Evolutionary conservation across 2,329 filamentous ascomycete species (phyloP).

Genomic region (Hyphodiscus sp.): DNA sequence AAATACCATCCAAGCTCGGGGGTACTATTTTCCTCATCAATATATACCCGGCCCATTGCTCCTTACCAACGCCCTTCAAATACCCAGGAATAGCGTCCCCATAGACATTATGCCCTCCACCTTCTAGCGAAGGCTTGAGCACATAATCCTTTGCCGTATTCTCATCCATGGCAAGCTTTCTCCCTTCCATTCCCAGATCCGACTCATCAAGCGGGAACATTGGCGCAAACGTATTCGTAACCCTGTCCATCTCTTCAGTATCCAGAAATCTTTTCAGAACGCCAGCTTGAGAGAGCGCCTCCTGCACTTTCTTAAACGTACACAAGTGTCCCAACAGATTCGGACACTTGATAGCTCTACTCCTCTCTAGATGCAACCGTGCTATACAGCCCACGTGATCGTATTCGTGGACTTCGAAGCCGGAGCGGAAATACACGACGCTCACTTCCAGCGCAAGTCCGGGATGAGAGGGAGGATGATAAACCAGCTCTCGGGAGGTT

Average conservation of each 20-base stretch:
- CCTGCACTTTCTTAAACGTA: conserved; percentile 39
- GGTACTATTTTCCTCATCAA: conserved; percentile 37
- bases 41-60: conserved; percentile 31
- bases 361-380: conserved; percentile 33
- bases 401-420: conserved; percentile 37
- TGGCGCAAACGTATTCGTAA: conserved; percentile 33
- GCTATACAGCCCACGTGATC: conserved; percentile 24
- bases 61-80: conserved; percentile 22
- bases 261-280: conserved; percentile 31
- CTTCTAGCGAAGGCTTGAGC: conserved; percentile 39
- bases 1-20: conserved; percentile 26
- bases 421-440: conserved; percentile 38
- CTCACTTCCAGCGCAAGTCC: conserved; percentile 32
- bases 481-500: conserved; percentile 30
- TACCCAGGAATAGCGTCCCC: conserved; percentile 32
- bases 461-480: conserved; percentile 23
- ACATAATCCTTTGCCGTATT: conserved; percentile 28
- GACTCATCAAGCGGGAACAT: conserved; percentile 33
- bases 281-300: conserved; percentile 31
- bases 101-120: conserved; percentile 38
- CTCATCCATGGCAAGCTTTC: conserved; percentile 22
- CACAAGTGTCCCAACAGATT: conserved; percentile 35
- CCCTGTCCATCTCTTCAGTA: conserved; percentile 20
- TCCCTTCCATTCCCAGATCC: conserved; percentile 23
- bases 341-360: conserved; percentile 39